Conservation (phyloP, 2,329 filamentous ascomycete genomes). For the Talaromyces sp. region DNA sequence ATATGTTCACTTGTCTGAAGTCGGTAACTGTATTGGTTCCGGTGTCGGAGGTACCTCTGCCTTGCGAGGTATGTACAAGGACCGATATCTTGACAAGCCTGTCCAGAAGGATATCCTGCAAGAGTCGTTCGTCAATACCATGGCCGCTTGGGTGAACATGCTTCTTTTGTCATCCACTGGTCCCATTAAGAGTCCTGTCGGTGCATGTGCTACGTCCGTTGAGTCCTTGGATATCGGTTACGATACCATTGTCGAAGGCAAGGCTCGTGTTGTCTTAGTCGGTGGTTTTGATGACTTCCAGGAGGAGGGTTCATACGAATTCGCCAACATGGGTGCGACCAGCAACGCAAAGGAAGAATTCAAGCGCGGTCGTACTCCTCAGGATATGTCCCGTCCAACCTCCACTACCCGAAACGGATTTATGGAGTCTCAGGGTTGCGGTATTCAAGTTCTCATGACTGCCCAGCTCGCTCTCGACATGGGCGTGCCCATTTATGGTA, state of each 20-base stretch:
- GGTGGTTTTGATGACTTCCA: slow-evolving; percentile 99
- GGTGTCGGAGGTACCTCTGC: slow-evolving; percentile 95
- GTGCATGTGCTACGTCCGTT: slow-evolving; percentile 93
- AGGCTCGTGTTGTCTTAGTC: slow-evolving; percentile 94
- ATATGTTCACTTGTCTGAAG: slow-evolving; percentile 96
- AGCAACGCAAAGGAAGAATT: slow-evolving; percentile 98
- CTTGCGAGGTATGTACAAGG: slow-evolving; percentile 96
- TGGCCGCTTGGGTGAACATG: slow-evolving; percentile 99
- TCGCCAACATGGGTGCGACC: slow-evolving; percentile 99
- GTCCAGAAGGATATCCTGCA: slow-evolving; percentile 98
- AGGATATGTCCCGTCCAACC: slow-evolving; percentile 96
- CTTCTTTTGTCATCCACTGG: slow-evolving; percentile 93
- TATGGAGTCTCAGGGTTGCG: slow-evolving; percentile 98
- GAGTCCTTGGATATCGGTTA: slow-evolving; percentile 98
- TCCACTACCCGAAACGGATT: slow-evolving; percentile 97
- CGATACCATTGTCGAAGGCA: slow-evolving; percentile 97
- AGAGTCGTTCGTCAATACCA: slow-evolving; percentile 99
- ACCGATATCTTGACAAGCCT: slow-evolving; percentile 92
- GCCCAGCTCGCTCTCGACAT: slow-evolving; percentile 93
- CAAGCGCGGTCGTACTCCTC: slow-evolving; percentile 86
- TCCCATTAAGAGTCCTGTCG: slow-evolving; percentile 96
- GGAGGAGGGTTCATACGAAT: slow-evolving; percentile 98
- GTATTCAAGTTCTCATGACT: slow-evolving; percentile 98
- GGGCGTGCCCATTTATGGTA: slow-evolving; percentile 96
- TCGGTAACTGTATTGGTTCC: slow-evolving; percentile 97